Conservation (phyloP, 805 yeast genomes). For the Nematodospora valgi region DNA sequence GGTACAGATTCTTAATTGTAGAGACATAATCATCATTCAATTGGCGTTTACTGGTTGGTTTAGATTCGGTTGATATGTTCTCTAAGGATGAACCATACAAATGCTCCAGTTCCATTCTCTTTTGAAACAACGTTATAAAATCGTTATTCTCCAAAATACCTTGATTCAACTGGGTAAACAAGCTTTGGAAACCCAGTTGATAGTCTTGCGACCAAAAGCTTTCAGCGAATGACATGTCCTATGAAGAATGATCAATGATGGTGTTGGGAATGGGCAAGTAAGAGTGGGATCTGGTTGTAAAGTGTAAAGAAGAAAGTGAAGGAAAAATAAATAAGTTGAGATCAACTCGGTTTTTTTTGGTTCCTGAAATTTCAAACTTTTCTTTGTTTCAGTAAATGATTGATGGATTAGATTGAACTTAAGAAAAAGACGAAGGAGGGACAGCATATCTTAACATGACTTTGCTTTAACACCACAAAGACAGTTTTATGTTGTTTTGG, state of each 20-base stretch:
- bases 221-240: conserved; percentile 60
- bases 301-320: background rate
- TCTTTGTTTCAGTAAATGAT: too few species aligned
- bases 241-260: background rate
- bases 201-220: conserved; percentile 76
- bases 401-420: too few species aligned
- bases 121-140: conserved; percentile 59
- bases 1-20: conserved; percentile 59
- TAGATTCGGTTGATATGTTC: conserved; percentile 33
- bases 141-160: conserved; percentile 73
- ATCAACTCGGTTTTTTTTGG: background rate
- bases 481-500: too few species aligned
- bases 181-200: conserved; percentile 46
- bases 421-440: too few species aligned
- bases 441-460: too few species aligned
- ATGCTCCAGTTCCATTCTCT: conserved; percentile 70
- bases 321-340: background rate
- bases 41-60: conserved; percentile 41
- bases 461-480: too few species aligned
- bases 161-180: conserved; percentile 51
- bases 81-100: conserved; percentile 58
- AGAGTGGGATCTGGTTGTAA: too few species aligned
- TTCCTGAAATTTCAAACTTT: conserved; percentile 1
- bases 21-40: conserved; percentile 57
- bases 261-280: background rate